Conservation (phyloP, 805 yeast species). For the Starmerella bacillaris region DNA sequence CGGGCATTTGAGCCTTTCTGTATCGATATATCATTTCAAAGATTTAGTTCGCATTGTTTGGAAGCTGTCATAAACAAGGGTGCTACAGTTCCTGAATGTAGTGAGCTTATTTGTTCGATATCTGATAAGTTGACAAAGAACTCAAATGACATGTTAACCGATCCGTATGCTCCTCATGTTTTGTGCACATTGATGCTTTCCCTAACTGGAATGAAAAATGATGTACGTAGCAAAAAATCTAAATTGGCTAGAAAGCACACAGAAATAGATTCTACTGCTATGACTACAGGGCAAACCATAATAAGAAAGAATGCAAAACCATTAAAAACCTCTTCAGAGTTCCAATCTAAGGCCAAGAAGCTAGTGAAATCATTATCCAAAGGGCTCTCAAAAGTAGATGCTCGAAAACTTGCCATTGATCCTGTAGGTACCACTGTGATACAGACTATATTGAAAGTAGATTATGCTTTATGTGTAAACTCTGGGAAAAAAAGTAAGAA, state of each 20-base stretch:
- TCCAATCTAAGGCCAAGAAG: constrained; percentile 22
- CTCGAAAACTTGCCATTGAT: constrained; percentile 62
- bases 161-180: constrained; percentile 80
- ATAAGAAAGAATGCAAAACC: constrained; percentile 36
- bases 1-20: constrained; percentile 57
- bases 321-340: constrained; percentile 4
- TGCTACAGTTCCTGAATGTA: constrained; percentile 61
- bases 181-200: constrained; percentile 54
- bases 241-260: constrained; percentile 58
- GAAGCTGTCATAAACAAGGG: constrained; percentile 66
- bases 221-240: constrained; percentile 72
- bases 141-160: constrained; percentile 40
- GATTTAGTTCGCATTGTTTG: constrained; percentile 82
- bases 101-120: constrained; percentile 42
- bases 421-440: constrained; percentile 75
- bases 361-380: constrained; percentile 20
- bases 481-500: constrained; percentile 8
- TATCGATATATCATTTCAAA: constrained; percentile 61
- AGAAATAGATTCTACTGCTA: constrained; percentile 35
- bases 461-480: no score
- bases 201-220: constrained; percentile 60
- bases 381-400: constrained; percentile 27
- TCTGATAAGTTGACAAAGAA: constrained; percentile 48
- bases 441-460: constrained; percentile 13
- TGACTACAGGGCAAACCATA: no score